These are phyloP conservation scores for Brettanomyces sp. DNA, from an alignment of 805 yeast genomes.

Conservation along the genomic window DNA sequence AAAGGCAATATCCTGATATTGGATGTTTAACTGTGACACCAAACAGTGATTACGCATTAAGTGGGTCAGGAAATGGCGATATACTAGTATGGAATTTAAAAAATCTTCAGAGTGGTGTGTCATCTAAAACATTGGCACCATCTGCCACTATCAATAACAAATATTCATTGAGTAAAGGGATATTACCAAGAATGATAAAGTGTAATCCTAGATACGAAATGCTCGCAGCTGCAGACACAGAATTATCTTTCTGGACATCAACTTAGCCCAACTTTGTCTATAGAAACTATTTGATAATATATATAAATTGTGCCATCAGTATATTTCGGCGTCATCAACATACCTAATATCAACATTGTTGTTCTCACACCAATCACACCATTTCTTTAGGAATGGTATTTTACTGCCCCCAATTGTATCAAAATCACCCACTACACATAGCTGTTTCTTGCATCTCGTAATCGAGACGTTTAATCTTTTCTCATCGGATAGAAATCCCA, in stretches of 20 bases:
- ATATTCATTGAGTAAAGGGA: conserved; percentile 4
- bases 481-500: conserved; percentile 76
- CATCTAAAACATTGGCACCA: conserved; percentile 3
- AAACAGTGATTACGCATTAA: conserved; percentile 53
- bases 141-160: conserved; percentile 1
- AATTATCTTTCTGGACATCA: conserved; percentile 32
- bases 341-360: conserved; percentile 53
- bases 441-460: conserved; percentile 78
- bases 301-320: background rate
- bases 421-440: conserved; percentile 81
- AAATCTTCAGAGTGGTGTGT: background rate
- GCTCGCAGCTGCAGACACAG: conserved; percentile 58
- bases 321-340: conserved; percentile 33
- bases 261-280: background rate
- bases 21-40: conserved; percentile 56
- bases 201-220: conserved; percentile 56
- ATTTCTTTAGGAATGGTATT: conserved; percentile 42
- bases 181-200: conserved; percentile 38
- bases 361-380: conserved; percentile 67
- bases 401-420: conserved; percentile 47
- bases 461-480: conserved; percentile 88
- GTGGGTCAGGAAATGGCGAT: conserved; percentile 49
- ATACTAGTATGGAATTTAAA: conserved; percentile 43
- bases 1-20: conserved; percentile 31
- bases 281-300: background rate